Evolutionary conservation across 495 filamentous ascomycete species (phyloP), one percentile per base, ranked within the genome.

Genomic region (Penicillium psychrofluorescens): DNA sequence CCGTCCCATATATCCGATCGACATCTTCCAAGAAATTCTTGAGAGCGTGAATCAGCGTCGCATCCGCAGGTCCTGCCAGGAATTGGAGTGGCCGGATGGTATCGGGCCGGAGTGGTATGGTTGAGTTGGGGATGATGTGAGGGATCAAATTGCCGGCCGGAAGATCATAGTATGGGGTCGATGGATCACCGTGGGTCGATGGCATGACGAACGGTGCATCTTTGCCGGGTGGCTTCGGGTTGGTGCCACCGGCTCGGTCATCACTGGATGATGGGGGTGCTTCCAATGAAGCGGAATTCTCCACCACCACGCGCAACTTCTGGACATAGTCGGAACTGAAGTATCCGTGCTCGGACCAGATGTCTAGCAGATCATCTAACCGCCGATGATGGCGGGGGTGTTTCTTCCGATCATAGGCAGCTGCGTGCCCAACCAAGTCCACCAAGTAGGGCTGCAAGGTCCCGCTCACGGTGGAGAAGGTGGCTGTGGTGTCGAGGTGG

Each of bases 131-230:
- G 31, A 84, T 76, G 29, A 95, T 80, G 40, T 84, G 81, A 2
- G 83, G 85, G 32, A 92, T 72, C 59, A 89, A 75, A 53, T 90
- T 92, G 4, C 80, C 89, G 12, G 88, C 88, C 0, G 89, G 90
- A 1, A 95, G 72, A 45, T 95, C 89, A 62, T 90, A 91, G 69
- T 80, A 95, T 0, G 85, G 84, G 1, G 76, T 80, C 0, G 80
- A 76, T 2, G 71, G 62, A 57, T 95, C 90, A 11, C 90, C 90
- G 59, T 95, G 90, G 36, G 72, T 78, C 1, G 80, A 62, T 38
- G 87, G 87, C 76, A 92, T 79, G 13, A 83, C 61, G 52, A 76
- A 90, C 0, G 86, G 83, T 4, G 63, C 67, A 43, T 77, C 71
- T 50, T 70, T 83, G 36, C 62, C 72, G 41, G 61, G 59, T 2